Percentiles rank a stretch among this genome's conserved stretches.
Evolutionary conservation across 139 green algal species (phyloP).

Genomic region (Chlamydomonas incerta): DNA sequence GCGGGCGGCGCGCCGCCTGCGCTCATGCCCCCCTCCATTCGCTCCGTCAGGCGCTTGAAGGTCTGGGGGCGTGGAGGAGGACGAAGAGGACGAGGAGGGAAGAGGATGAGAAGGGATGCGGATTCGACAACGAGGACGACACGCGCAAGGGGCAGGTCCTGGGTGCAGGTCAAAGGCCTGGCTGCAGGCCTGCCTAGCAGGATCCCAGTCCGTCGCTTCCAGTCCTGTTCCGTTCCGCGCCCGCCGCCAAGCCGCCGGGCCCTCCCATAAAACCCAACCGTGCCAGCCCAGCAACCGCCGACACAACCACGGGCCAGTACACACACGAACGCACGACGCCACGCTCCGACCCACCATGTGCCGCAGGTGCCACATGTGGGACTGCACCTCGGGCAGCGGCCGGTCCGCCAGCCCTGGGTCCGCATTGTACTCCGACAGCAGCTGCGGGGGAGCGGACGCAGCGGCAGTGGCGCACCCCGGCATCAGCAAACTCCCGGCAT

Average conservation of each 20-base stretch:
- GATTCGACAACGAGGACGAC: not conserved
- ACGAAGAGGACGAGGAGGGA: not conserved
- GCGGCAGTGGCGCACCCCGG: too few relatives aligned
- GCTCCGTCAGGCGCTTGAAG: slow-evolving; percentile 66
- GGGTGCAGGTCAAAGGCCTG: too few relatives aligned
- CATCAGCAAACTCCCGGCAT: too few relatives aligned
- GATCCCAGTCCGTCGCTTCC: too few relatives aligned
- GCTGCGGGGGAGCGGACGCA: too few relatives aligned
- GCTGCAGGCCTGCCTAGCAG: not conserved
- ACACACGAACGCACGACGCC: not conserved
- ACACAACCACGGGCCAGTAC: too few relatives aligned
- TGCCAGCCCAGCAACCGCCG: too few relatives aligned
- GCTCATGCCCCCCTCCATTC: not conserved
- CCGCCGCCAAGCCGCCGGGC: too few relatives aligned
- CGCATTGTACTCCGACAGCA: slow-evolving; percentile 50
- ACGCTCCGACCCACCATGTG: slow-evolving; percentile 37
- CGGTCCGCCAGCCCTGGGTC: slow-evolving; percentile 41
- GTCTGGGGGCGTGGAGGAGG: slow-evolving; percentile 20
- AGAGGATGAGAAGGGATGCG: too few relatives aligned
- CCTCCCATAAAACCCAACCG: too few relatives aligned
- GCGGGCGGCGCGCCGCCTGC: not conserved
- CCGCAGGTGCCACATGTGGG: slow-evolving; percentile 62
- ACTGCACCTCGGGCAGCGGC: slow-evolving; percentile 55
- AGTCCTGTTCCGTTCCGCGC: not conserved
- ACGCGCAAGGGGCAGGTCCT: too few relatives aligned